These are phyloP conservation scores for Adansonia madagascariensis DNA, from an alignment of 441 rosid species.

Conservation along the genomic window DNA sequence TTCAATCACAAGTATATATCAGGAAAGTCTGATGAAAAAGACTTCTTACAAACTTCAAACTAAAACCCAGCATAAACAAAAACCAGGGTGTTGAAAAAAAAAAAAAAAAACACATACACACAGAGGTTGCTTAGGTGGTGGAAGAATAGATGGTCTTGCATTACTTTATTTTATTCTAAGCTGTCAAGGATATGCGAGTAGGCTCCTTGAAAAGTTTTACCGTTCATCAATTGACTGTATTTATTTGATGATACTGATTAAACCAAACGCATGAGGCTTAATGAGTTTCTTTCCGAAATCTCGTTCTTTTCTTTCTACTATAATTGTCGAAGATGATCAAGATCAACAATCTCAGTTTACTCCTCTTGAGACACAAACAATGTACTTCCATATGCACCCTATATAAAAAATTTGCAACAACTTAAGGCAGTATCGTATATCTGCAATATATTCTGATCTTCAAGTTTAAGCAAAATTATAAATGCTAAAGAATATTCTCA, in stretches of 20 bases:
- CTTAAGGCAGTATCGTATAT: background rate
- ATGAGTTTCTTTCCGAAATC: background rate
- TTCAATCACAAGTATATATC: background rate
- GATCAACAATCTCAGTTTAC: background rate
- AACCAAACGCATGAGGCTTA: background rate
- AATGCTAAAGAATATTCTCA: background rate
- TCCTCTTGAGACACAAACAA: background rate
- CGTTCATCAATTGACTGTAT: background rate
- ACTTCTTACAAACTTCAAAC: background rate
- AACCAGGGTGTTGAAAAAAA: background rate
- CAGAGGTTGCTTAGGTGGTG: too few species aligned
- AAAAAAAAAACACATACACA: too few species aligned
- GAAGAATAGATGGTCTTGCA: background rate
- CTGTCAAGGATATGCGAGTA: background rate
- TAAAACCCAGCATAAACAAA: background rate
- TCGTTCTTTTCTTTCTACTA: background rate
- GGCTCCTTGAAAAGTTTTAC: background rate
- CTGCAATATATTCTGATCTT: background rate
- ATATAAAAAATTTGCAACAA: background rate
- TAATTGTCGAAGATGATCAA: background rate
- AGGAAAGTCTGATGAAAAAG: background rate
- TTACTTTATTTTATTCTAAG: background rate
- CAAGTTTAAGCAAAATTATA: slow-evolving; percentile 6
- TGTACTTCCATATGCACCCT: background rate
- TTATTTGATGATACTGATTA: background rate